Evolutionary conservation across 495 filamentous ascomycete genomes (phyloP).

Genomic region (Lasiosphaeria ovina): DNA sequence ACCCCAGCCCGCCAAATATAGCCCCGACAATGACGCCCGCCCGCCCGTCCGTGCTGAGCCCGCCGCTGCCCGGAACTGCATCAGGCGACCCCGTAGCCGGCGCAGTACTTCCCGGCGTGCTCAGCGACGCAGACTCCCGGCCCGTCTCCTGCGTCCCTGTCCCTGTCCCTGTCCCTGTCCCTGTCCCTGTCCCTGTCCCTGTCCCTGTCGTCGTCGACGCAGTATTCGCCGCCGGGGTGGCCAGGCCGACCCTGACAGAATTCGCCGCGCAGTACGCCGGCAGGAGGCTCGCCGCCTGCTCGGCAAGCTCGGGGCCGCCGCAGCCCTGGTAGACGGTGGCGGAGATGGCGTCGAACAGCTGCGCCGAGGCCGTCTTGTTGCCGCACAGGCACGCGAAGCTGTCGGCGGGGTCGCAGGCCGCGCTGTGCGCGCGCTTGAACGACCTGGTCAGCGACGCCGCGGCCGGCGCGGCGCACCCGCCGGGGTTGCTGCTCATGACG

Average conservation of each 20-base stretch:
- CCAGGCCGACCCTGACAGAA: neutral
- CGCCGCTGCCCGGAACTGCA: neutral
- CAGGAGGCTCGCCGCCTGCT: neutral
- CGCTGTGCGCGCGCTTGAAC: neutral
- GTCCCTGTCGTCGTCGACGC: neutral
- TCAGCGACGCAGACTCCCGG: neutral
- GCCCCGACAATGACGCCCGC: neutral
- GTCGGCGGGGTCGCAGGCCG: neutral
- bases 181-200: neutral
- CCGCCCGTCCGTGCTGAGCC: neutral
- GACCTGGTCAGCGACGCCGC: neutral
- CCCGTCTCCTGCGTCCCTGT: neutral
- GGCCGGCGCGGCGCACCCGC: neutral
- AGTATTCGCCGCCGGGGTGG: neutral
- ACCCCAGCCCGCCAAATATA: too few relatives aligned
- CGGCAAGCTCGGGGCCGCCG: neutral
- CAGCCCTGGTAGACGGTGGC: neutral
- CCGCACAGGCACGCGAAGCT: neutral
- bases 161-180: neutral
- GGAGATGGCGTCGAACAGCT: neutral
- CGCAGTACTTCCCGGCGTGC: too few relatives aligned
- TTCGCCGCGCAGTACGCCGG: neutral
- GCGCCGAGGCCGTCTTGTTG: neutral
- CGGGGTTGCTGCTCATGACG: neutral
- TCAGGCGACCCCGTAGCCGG: neutral